phyloP scores from a whole-genome alignment of 192 early-diverging fungal genomes.

The Thoreauomyces humboldtii region DNA sequence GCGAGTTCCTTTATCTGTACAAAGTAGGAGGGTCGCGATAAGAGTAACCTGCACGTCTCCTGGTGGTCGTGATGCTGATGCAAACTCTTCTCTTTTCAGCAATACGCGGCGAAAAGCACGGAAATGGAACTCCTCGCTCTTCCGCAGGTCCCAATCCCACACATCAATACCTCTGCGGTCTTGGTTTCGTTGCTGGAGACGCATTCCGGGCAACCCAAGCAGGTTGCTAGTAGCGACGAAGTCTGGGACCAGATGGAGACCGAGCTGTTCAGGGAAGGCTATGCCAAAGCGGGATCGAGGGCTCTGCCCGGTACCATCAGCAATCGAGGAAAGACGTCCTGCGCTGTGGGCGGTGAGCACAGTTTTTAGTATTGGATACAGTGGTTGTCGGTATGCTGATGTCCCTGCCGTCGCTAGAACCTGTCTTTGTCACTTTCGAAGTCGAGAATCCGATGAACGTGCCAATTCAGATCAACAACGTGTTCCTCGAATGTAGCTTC shows the following conservation, averaged over 20 bases:
- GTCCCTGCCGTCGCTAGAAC: too few relatives aligned
- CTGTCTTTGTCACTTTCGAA: slow-evolving; percentile 62
- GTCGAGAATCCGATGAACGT: slow-evolving; percentile 74
- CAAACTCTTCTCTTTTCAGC: slow-evolving; percentile 15
- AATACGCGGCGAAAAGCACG: slow-evolving; percentile 15
- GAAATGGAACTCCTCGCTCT: slow-evolving; percentile 47
- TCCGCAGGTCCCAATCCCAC: slow-evolving; percentile 60
- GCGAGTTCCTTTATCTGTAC: slow-evolving; percentile 77
- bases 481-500: slow-evolving; percentile 51
- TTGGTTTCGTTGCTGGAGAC: slow-evolving; percentile 32
- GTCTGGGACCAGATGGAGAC: slow-evolving; percentile 70
- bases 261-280: slow-evolving; percentile 58
- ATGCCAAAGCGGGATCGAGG: slow-evolving; percentile 28
- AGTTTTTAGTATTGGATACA: too few relatives aligned
- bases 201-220: slow-evolving; percentile 28
- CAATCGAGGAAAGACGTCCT: slow-evolving; percentile 54
- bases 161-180: slow-evolving; percentile 29
- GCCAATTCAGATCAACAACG: slow-evolving; percentile 59
- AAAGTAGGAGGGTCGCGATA: slow-evolving; percentile 42
- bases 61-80: too few relatives aligned
- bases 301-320: slow-evolving; percentile 31
- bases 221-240: slow-evolving; percentile 39
- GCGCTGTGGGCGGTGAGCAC: slow-evolving; percentile 76
- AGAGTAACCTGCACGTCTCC: not conserved
- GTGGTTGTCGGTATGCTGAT: slow-evolving; percentile 4